A percentile compares a stretch with the other conserved stretches of the same genome.
Evolutionary conservation across 192 early-diverging fungal species (phyloP).

Genomic region (Backusella morwellensis): DNA sequence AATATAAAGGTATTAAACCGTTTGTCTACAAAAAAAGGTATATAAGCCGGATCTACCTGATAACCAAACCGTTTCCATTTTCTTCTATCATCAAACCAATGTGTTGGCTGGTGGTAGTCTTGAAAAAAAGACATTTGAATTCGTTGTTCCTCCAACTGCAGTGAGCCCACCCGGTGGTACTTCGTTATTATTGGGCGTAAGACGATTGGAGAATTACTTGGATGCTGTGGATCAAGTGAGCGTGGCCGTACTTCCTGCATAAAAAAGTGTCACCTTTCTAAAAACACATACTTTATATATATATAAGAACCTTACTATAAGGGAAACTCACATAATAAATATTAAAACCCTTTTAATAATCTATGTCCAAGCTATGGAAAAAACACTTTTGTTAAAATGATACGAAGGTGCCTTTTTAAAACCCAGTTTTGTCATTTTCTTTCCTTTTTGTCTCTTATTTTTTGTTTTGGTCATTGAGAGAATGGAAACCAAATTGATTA

Average conservation of each 20-base stretch:
- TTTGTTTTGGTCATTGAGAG: not conserved
- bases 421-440: not conserved
- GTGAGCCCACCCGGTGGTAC: not conserved
- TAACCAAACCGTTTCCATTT: slow-evolving; percentile 5
- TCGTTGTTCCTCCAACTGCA: slow-evolving; percentile 9
- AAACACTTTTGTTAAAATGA: too few species aligned
- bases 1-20: not conserved
- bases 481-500: not conserved
- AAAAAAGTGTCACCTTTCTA: not conserved
- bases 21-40: not conserved
- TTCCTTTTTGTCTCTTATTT: not conserved
- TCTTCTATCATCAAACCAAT: slow-evolving; percentile 1
- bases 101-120: not conserved
- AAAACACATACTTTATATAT: not conserved
- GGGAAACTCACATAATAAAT: not conserved
- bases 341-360: too few species aligned
- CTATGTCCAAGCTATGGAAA: too few species aligned
- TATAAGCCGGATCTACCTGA: not conserved
- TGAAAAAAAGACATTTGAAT: not conserved
- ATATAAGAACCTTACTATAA: not conserved
- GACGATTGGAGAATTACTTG: not conserved
- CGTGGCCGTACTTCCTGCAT: not conserved
- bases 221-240: slow-evolving; percentile 1
- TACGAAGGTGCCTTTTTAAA: not conserved
- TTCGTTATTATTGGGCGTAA: not conserved